A percentile compares a stretch with the other conserved stretches of the same genome.
Evolutionary conservation across 1,139 yeast genomes (phyloP).

Genomic region (Saccharomyces hybrid): DNA sequence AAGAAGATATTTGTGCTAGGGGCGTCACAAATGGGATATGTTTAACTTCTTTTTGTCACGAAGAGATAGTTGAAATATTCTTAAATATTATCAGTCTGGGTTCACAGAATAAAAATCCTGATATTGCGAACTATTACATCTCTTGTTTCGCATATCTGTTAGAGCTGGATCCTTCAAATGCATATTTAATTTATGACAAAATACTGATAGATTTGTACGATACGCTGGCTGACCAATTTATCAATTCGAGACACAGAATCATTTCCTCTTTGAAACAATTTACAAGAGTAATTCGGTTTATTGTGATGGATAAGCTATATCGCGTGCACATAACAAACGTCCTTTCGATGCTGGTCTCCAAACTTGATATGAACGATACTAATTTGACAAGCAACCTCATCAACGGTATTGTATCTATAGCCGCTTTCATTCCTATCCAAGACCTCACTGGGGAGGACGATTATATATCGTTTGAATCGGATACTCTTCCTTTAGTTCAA

Average conservation of each 20-base stretch:
- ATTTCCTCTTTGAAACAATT: conserved; percentile 64
- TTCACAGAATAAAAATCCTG: conserved; percentile 64
- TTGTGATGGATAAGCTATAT: conserved; percentile 58
- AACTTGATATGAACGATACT: conserved; percentile 84
- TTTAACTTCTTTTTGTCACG: conserved; percentile 42
- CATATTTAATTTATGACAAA: conserved; percentile 48
- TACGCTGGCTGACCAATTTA: conserved; percentile 64
- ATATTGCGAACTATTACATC: conserved; percentile 53
- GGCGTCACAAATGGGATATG: conserved; percentile 36
- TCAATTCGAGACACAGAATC: conserved; percentile 78
- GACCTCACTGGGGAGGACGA: conserved; percentile 39
- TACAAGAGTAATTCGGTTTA: conserved; percentile 57
- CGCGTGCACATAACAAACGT: conserved; percentile 76
- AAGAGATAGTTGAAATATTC: conserved; percentile 41
- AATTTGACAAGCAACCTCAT: conserved; percentile 64
- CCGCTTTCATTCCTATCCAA: conserved; percentile 65
- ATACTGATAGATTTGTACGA: conserved; percentile 74
- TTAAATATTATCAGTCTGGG: conserved; percentile 59
- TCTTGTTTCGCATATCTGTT: conserved; percentile 58
- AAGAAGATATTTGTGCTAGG: conserved; percentile 27
- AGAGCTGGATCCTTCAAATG: conserved; percentile 46
- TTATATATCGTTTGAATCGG: conserved; percentile 52
- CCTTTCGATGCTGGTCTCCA: conserved; percentile 65
- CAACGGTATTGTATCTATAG: conserved; percentile 62
- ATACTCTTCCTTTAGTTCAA: conserved; percentile 46